A percentile compares a stretch with the other conserved stretches of the same genome.
Conservation (phyloP, 495 filamentous ascomycete genomes). For the Lindgomyces ingoldianus region DNA sequence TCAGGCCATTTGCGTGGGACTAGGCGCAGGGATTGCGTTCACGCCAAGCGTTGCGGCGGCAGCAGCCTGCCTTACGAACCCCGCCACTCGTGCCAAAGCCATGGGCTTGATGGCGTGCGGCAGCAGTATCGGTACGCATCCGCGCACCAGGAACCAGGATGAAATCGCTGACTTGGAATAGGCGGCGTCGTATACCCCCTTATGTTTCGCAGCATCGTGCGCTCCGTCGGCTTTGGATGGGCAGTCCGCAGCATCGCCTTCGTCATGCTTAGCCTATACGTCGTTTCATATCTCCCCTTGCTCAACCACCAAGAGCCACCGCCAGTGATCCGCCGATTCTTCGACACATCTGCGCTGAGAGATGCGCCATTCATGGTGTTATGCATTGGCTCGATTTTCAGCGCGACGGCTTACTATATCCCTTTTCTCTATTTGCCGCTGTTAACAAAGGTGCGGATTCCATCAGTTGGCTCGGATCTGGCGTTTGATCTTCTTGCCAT, state of each 20-base stretch:
- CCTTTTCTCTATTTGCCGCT: constrained; percentile 13
- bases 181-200: constrained; percentile 18
- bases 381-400: constrained; percentile 13
- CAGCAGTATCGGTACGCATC: constrained; percentile 14
- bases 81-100: constrained; percentile 4
- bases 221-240: constrained; percentile 6
- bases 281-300: constrained; percentile 13
- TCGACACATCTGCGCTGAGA: constrained; percentile 12
- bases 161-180: background rate
- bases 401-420: constrained; percentile 20
- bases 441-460: too few species aligned
- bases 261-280: background rate
- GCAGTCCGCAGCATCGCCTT: constrained; percentile 13
- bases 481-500: too few species aligned
- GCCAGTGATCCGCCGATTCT: constrained; percentile 7
- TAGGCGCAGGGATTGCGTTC: constrained; percentile 54
- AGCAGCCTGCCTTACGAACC: background rate
- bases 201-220: constrained; percentile 8
- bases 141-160: background rate
- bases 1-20: constrained; percentile 52
- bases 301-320: background rate
- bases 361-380: constrained; percentile 14
- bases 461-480: too few species aligned
- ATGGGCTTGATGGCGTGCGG: constrained; percentile 5
- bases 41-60: constrained; percentile 55